Evolutionary conservation across 2,329 filamentous ascomycete genomes (phyloP).

Genomic region (Raffaelea arxii): DNA sequence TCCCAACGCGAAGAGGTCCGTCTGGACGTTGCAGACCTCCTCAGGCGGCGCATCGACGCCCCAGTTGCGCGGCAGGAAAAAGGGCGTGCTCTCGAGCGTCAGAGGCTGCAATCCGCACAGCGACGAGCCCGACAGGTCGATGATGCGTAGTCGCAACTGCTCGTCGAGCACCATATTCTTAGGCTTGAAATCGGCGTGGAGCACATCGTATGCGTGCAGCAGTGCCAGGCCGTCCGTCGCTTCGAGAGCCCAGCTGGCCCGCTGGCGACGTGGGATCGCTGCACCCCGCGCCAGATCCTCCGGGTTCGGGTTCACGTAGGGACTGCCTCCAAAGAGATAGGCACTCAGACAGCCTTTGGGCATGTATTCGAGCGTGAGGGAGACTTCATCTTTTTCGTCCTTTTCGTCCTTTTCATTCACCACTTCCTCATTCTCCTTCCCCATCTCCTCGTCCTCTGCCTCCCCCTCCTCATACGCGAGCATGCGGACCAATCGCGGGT

Average conservation of each 20-base stretch:
- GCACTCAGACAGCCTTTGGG: not conserved
- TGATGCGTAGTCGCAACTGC: conserved; percentile 1
- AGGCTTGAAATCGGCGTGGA: conserved; percentile 7
- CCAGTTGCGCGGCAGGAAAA: conserved; percentile 4
- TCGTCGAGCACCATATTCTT: conserved; percentile 6
- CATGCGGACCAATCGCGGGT: not conserved
- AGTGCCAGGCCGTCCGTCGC: conserved; percentile 3
- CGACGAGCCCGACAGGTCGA: conserved; percentile 5
- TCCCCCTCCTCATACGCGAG: not conserved
- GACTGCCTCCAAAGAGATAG: not conserved
- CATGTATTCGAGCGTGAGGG: conserved; percentile 6
- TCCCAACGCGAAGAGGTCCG: conserved; percentile 7
- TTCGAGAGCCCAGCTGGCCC: conserved; percentile 6
- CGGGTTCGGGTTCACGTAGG: not conserved
- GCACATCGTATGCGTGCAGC: conserved; percentile 3
- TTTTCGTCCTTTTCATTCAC: not conserved
- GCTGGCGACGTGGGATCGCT: conserved; percentile 2
- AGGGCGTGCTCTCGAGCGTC: not conserved
- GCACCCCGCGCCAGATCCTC: not conserved
- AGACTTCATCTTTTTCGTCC: not conserved
- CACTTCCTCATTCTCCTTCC: not conserved
- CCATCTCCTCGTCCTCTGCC: not conserved
- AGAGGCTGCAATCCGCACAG: not conserved
- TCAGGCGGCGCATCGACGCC: not conserved
- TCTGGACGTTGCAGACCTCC: not conserved